Percentiles rank a stretch among this genome's conserved stretches.
Evolutionary conservation across 352 stramenopile species (phyloP).

Genomic region (Globisporangium takayamanum): DNA sequence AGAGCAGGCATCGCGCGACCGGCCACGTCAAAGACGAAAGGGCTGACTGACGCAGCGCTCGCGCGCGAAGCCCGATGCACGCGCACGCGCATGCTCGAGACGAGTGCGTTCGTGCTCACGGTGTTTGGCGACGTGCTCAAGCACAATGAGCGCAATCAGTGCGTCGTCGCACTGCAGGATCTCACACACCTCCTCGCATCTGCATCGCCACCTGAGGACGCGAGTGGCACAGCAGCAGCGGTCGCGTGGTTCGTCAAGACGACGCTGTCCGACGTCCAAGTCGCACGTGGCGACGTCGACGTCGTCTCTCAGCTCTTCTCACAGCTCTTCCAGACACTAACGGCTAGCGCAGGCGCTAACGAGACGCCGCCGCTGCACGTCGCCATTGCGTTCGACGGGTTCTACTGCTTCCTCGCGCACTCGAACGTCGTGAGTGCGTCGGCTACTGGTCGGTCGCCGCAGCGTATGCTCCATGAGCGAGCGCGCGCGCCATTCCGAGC

Average conservation of each 20-base stretch:
- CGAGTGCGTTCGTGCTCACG: conserved; percentile 35
- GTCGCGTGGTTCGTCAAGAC: conserved; percentile 32
- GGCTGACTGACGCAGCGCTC: neutral
- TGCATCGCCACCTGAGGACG: conserved; percentile 3
- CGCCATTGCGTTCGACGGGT: conserved; percentile 29
- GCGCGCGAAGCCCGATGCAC: conserved; percentile 1
- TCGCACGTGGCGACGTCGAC: conserved; percentile 27
- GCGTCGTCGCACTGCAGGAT: conserved; percentile 41
- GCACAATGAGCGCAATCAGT: conserved; percentile 51
- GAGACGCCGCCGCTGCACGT: conserved; percentile 18
- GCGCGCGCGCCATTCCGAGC: conserved; percentile 18
- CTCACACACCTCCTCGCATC: conserved; percentile 24
- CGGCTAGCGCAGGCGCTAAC: neutral
- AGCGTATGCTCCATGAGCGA: conserved; percentile 16
- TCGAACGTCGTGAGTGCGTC: conserved; percentile 34
- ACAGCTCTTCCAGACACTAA: conserved; percentile 16
- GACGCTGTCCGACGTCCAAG: conserved; percentile 40
- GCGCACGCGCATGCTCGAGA: conserved; percentile 18
- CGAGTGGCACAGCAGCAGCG: conserved; percentile 3
- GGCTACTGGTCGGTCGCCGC: neutral
- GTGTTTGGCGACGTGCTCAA: conserved; percentile 36
- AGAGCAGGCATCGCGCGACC: conserved; percentile 10
- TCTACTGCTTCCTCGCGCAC: conserved; percentile 37
- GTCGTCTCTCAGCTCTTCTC: conserved; percentile 40
- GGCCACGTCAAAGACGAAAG: no score